Percentiles rank a stretch among this genome's conserved stretches.
Evolutionary conservation across 2,329 filamentous ascomycete genomes (phyloP).

Genomic region (Pseudogymnoascus sp.): DNA sequence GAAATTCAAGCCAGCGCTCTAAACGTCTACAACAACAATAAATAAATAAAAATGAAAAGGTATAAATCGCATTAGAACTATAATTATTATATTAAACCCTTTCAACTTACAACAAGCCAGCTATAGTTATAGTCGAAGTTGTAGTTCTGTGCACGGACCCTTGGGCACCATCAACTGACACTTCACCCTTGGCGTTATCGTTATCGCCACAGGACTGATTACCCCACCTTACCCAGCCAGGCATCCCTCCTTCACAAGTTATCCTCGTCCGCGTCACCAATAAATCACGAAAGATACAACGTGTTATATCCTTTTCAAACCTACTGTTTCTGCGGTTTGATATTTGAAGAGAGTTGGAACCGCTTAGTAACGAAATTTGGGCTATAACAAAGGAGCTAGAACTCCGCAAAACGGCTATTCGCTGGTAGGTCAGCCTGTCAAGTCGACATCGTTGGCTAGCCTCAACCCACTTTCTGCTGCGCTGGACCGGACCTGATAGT

Average conservation of each 20-base stretch:
- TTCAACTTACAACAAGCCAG: neutral
- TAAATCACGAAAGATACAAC: neutral
- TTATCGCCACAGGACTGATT: neutral
- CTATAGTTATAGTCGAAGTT: neutral
- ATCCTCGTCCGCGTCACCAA: neutral
- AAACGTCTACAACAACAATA: neutral
- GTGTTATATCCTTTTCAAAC: neutral
- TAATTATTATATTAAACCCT: neutral
- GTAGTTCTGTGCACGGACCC: neutral
- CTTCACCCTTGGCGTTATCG: conserved; percentile 6
- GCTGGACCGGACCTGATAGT: conserved; percentile 8
- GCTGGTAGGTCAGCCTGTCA: conserved; percentile 9
- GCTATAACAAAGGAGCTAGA: neutral
- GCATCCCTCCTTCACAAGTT: conserved; percentile 1
- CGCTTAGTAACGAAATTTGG: neutral
- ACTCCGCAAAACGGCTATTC: neutral
- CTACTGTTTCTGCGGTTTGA: neutral
- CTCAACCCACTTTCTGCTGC: conserved; percentile 3
- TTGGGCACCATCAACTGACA: conserved; percentile 9
- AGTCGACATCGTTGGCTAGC: conserved; percentile 1
- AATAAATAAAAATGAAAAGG: neutral
- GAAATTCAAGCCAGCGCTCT: neutral
- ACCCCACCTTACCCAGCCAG: conserved; percentile 9
- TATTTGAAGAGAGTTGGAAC: neutral
- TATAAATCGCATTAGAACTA: neutral